Evolutionary conservation across 768 basidiomycete species (phyloP).

Genomic region (Leucosporidium creatinivorum): DNA sequence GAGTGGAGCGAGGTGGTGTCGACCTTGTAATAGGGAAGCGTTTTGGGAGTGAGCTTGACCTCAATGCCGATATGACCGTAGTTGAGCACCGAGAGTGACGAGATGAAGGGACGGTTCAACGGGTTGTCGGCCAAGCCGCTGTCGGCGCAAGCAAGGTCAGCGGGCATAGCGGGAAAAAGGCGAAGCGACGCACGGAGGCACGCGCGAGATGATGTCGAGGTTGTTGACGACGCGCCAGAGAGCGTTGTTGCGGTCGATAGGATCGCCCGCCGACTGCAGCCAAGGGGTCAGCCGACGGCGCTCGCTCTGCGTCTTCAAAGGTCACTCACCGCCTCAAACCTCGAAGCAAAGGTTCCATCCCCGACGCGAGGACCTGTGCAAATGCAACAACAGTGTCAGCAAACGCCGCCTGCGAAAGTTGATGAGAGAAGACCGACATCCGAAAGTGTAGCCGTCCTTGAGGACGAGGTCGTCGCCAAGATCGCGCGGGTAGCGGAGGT

Average conservation of each 20-base stretch:
- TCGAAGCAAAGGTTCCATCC: constrained; percentile 8
- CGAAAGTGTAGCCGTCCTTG: constrained; percentile 8
- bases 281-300: no score
- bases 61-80: neutral
- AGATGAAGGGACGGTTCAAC: no score
- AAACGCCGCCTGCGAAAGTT: no score
- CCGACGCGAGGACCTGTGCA: constrained; percentile 19
- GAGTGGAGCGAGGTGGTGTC: no score
- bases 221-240: constrained; percentile 23
- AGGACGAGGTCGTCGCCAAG: constrained; percentile 11
- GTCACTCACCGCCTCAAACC: neutral
- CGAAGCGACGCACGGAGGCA: neutral
- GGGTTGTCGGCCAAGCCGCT: neutral
- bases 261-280: neutral
- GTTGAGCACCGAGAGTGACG: neutral
- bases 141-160: no score
- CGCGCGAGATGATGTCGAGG: neutral
- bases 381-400: no score
- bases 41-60: neutral
- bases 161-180: no score
- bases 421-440: neutral
- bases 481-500: constrained; percentile 12
- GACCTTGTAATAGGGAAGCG: no score
- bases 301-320: no score
- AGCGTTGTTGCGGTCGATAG: constrained; percentile 18